Conservation (phyloP, 192 early-diverging fungal species). For the Entophlyctis helioformis region DNA sequence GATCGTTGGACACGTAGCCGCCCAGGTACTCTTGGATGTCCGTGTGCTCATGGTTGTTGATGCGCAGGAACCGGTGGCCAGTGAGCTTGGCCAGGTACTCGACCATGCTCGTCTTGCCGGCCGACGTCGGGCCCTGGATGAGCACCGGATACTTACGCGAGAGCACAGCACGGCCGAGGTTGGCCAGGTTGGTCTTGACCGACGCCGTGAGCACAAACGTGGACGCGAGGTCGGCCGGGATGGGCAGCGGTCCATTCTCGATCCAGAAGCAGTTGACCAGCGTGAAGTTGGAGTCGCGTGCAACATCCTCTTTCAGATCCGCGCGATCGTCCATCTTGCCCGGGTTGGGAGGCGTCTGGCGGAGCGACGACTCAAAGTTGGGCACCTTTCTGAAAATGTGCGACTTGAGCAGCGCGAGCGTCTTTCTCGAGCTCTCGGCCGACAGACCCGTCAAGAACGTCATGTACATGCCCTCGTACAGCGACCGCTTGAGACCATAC, state of each 20-base stretch:
- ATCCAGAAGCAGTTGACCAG: slow-evolving; percentile 87
- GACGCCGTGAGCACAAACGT: slow-evolving; percentile 79
- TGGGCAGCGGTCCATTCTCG: slow-evolving; percentile 35
- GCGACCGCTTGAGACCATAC: slow-evolving; percentile 70
- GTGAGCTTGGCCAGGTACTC: slow-evolving; percentile 84
- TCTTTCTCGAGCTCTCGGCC: slow-evolving; percentile 45
- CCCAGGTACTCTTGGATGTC: slow-evolving; percentile 98
- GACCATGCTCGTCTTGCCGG: slow-evolving; percentile 97
- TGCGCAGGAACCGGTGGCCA: slow-evolving; percentile 90
- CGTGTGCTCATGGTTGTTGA: slow-evolving; percentile 99
- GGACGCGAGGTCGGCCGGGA: slow-evolving; percentile 8
- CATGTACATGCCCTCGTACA: slow-evolving; percentile 92
- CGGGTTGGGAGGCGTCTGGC: slow-evolving; percentile 48
- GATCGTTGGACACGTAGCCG: slow-evolving; percentile 68
- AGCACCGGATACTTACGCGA: slow-evolving; percentile 82
- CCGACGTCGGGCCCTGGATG: slow-evolving; percentile 96
- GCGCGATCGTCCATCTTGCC: background rate
- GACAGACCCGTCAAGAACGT: slow-evolving; percentile 87
- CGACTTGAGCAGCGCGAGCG: slow-evolving; percentile 43
- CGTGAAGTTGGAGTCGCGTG: slow-evolving; percentile 41
- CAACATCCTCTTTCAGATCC: slow-evolving; percentile 2
- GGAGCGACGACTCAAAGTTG: slow-evolving; percentile 38
- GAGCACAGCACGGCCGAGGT: slow-evolving; percentile 85
- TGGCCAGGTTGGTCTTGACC: slow-evolving; percentile 72
- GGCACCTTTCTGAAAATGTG: slow-evolving; percentile 45